Percentiles rank a stretch among this genome's conserved stretches.
Evolutionary conservation across 768 basidiomycete species (phyloP).

Genomic region (Neoboletus brunneissimus): DNA sequence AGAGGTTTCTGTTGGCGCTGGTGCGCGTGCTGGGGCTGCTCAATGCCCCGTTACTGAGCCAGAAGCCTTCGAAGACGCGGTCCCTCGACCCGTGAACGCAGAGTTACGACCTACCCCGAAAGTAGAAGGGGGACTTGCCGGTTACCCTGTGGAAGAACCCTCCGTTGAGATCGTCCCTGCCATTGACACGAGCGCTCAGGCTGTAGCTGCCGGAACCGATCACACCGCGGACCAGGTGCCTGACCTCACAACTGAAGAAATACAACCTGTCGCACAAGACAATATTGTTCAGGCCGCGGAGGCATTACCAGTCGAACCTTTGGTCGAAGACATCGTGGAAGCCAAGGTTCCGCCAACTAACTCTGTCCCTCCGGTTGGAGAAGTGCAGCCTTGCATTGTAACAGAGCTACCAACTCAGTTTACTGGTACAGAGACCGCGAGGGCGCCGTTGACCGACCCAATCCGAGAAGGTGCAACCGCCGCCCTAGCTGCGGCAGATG

Average conservation of each 20-base stretch:
- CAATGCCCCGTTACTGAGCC: neutral
- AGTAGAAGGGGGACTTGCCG: neutral
- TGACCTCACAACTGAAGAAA: neutral
- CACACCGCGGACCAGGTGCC: constrained; percentile 6
- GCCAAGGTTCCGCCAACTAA: neutral
- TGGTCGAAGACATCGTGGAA: neutral
- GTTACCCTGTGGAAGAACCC: neutral
- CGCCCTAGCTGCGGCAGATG: neutral
- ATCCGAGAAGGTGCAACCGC: constrained; percentile 2
- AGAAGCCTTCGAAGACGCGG: neutral
- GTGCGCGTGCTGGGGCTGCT: neutral
- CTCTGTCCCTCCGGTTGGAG: neutral
- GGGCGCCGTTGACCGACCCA: neutral
- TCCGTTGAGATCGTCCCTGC: neutral
- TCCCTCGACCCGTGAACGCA: constrained; percentile 1
- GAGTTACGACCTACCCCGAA: constrained; percentile 1
- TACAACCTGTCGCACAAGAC: neutral
- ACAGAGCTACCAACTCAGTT: constrained; percentile 7
- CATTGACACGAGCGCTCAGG: neutral
- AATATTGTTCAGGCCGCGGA: neutral
- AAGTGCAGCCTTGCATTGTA: neutral
- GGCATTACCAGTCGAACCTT: neutral
- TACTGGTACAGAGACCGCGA: neutral
- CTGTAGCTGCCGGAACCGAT: neutral
- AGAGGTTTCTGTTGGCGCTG: neutral